Evolutionary conservation across 2,329 filamentous ascomycete species (phyloP).

Genomic region (Ceratocystiopsis minuta): DNA sequence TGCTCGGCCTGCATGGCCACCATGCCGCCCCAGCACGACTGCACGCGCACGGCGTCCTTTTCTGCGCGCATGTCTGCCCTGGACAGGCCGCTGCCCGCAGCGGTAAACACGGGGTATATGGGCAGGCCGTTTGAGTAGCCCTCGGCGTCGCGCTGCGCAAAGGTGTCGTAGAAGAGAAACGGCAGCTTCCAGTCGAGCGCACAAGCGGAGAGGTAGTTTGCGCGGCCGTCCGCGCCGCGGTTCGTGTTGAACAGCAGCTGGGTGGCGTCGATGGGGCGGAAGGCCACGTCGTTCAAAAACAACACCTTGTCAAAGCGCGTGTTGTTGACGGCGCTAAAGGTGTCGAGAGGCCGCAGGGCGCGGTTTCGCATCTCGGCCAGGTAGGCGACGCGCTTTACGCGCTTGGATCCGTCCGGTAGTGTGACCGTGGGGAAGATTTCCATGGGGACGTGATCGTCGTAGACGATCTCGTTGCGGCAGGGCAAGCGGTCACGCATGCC

Average conservation of each 20-base stretch:
- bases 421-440: constrained; percentile 38
- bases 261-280: constrained; percentile 31
- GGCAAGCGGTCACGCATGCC: constrained; percentile 29
- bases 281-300: constrained; percentile 50
- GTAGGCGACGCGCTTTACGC: constrained; percentile 56
- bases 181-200: constrained; percentile 52
- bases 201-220: constrained; percentile 49
- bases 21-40: constrained; percentile 65
- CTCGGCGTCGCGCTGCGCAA: constrained; percentile 49
- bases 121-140: constrained; percentile 45
- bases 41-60: constrained; percentile 47
- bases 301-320: constrained; percentile 36
- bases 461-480: constrained; percentile 33
- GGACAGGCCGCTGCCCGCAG: constrained; percentile 31
- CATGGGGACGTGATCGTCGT: constrained; percentile 39
- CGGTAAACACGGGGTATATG: constrained; percentile 50
- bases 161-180: constrained; percentile 55
- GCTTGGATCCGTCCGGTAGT: constrained; percentile 41
- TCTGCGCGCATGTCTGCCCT: constrained; percentile 44
- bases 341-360: constrained; percentile 45
- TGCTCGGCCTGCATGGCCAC: constrained; percentile 44
- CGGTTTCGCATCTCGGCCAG: constrained; percentile 59
- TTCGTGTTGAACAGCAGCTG: constrained; percentile 46
- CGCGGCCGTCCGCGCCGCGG: constrained; percentile 28
- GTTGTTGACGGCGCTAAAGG: constrained; percentile 19